Percentiles rank a stretch among this genome's conserved stretches.
phyloP scores from a whole-genome alignment of 1,284 basidiomycete genomes.

The Pyrrhoderma noxium region DNA sequence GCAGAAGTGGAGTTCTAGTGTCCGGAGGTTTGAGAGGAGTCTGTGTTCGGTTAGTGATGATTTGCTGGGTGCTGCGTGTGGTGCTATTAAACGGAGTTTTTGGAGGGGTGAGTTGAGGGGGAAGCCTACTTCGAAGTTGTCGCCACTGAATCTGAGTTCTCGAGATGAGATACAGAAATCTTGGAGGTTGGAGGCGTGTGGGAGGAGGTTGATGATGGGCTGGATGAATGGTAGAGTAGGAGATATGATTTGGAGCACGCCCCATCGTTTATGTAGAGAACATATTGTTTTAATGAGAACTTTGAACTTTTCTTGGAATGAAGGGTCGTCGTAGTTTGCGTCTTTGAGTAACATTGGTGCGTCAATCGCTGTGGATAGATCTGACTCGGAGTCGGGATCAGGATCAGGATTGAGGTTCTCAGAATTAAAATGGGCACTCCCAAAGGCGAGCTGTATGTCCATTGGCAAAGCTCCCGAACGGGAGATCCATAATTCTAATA shows the following conservation, averaged over 20 bases:
- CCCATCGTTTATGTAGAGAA: slow-evolving; percentile 4
- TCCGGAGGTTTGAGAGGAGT: neutral
- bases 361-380: too few species aligned
- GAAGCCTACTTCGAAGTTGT: neutral
- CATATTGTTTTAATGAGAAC: neutral
- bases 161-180: slow-evolving; percentile 4
- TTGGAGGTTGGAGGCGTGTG: neutral
- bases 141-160: neutral
- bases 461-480: slow-evolving; percentile 4
- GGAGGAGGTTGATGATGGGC: neutral
- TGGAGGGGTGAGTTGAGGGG: neutral
- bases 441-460: neutral
- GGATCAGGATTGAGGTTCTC: neutral
- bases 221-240: neutral
- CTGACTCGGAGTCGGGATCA: neutral
- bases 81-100: slow-evolving; percentile 1
- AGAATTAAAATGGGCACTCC: neutral
- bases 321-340: neutral
- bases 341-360: neutral
- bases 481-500: slow-evolving; percentile 6
- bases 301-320: neutral
- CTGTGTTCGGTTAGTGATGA: neutral
- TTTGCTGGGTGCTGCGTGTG: neutral
- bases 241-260: slow-evolving; percentile 5
- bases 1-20: slow-evolving; percentile 11